phyloP scores from a whole-genome alignment of 225 moss, liverwort and hornwort species.

The Bryum argenteum region DNA sequence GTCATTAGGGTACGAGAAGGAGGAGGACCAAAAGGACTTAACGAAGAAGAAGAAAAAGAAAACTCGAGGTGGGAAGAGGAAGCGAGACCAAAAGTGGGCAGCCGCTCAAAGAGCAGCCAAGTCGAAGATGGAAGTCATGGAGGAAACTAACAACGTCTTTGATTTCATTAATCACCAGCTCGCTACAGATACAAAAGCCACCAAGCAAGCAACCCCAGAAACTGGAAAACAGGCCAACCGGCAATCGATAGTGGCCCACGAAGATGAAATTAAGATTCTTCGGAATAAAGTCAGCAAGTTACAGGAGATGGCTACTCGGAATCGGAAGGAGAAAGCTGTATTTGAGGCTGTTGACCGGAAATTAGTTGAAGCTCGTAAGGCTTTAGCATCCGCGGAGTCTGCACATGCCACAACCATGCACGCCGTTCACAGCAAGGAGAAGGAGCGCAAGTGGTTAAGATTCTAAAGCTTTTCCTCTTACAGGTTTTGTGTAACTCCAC shows the following conservation, averaged over 20 bases:
- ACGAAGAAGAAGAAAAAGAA: constrained; percentile 67
- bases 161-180: constrained; percentile 90
- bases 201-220: constrained; percentile 20
- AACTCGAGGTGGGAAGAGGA: constrained; percentile 87
- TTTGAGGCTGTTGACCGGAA: constrained; percentile 72
- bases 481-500: constrained; percentile 11
- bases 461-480: constrained; percentile 47
- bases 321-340: constrained; percentile 79
- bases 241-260: constrained; percentile 74
- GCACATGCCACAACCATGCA: constrained; percentile 72
- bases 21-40: constrained; percentile 31
- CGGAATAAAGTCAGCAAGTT: constrained; percentile 77
- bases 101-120: constrained; percentile 86
- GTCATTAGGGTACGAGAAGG: constrained; percentile 74
- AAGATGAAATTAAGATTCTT: constrained; percentile 82
- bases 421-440: constrained; percentile 88
- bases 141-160: constrained; percentile 82
- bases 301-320: constrained; percentile 86
- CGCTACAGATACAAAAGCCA: constrained; percentile 38
- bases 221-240: constrained; percentile 51
- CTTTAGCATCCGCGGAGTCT: constrained; percentile 74
- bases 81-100: constrained; percentile 90
- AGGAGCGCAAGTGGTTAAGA: constrained; percentile 92
- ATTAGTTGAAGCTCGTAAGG: constrained; percentile 74
- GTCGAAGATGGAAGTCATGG: constrained; percentile 66